phyloP scores from a whole-genome alignment of 2,329 filamentous ascomycete species.

The Stagonosporopsis rhizophila region DNA sequence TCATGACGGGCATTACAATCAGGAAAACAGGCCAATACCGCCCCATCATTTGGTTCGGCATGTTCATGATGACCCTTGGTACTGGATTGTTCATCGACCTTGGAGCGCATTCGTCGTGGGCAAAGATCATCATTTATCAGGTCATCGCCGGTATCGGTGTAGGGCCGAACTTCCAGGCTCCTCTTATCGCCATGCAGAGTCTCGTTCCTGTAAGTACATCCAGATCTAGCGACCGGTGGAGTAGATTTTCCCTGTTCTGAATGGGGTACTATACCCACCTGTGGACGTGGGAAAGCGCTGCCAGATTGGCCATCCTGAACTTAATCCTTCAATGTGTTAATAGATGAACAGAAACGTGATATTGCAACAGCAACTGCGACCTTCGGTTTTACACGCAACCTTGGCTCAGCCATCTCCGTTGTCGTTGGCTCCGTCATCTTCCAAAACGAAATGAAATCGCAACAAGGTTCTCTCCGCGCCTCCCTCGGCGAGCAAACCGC shows the following conservation, averaged over 20 bases:
- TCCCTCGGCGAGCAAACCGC: conserved; percentile 62
- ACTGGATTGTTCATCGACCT: conserved; percentile 50
- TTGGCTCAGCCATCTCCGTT: conserved; percentile 72
- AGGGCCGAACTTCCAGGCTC: conserved; percentile 73
- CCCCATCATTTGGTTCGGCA: conserved; percentile 48
- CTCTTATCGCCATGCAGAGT: conserved; percentile 72
- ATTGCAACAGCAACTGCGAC: conserved; percentile 73
- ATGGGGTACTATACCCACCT: background rate
- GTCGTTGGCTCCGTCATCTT: conserved; percentile 81
- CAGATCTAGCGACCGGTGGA: background rate
- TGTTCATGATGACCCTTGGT: conserved; percentile 48
- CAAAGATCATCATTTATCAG: conserved; percentile 51
- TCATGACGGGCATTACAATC: conserved; percentile 61
- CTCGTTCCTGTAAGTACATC: conserved; percentile 56
- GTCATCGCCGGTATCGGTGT: conserved; percentile 54
- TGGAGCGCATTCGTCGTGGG: conserved; percentile 41
- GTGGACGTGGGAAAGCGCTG: background rate
- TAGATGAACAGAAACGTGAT: conserved; percentile 55
- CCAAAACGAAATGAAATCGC: conserved; percentile 73
- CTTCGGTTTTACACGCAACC: conserved; percentile 71
- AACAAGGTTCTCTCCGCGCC: conserved; percentile 57
- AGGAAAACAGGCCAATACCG: conserved; percentile 56
- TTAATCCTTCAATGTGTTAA: conserved; percentile 19
- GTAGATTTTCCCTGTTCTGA: background rate
- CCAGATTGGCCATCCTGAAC: background rate